phyloP scores from a whole-genome alignment of 768 basidiomycete genomes.

The Pulveroboletus sp. region DNA sequence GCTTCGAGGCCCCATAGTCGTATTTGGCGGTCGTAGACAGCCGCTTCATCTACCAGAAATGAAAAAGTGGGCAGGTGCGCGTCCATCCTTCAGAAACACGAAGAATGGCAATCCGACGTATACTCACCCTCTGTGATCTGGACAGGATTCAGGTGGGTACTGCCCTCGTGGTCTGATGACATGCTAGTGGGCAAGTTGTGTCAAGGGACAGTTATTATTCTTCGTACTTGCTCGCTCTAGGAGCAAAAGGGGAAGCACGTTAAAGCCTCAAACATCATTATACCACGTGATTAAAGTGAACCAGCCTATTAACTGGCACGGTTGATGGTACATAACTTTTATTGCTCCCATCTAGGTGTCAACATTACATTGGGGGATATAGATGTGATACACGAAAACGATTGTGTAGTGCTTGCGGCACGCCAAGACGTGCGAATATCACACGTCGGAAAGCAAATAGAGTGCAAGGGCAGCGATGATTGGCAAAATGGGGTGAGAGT shows the following conservation, averaged over 20 bases:
- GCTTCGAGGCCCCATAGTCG: conserved; percentile 98
- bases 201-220: background rate
- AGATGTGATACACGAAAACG: background rate
- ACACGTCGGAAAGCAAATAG: background rate
- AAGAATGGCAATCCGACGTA: background rate
- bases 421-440: background rate
- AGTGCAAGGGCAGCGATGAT: background rate
- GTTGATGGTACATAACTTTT: too few species aligned
- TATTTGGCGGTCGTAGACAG: conserved; percentile 95
- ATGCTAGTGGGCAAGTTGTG: conserved; percentile 3
- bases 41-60: conserved; percentile 51
- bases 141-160: conserved; percentile 35
- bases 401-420: background rate
- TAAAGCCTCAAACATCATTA: background rate
- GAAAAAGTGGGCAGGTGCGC: background rate
- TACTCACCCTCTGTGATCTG: conserved; percentile 65
- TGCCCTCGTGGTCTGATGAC: conserved; percentile 25
- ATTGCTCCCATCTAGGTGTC: too few species aligned
- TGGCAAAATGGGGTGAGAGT: background rate
- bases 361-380: background rate
- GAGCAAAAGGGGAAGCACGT: too few species aligned
- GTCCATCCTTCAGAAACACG: conserved; percentile 1
- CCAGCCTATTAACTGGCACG: background rate
- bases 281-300: conserved; percentile 16
- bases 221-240: background rate